Evolutionary conservation across 352 stramenopile species (phyloP).

Genomic region (Globisporangium splendens): DNA sequence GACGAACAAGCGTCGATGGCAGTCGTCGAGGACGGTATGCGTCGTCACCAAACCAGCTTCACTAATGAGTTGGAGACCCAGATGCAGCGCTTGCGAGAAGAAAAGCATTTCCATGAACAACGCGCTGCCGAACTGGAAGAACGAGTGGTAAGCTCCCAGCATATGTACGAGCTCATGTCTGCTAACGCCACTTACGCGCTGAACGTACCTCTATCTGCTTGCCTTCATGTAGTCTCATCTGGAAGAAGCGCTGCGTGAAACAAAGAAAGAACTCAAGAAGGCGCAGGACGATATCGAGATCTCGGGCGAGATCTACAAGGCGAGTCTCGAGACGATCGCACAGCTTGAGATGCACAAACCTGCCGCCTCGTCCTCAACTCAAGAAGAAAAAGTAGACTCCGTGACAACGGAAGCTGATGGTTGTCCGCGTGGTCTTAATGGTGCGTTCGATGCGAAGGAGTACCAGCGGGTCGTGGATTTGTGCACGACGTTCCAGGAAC

Average conservation of each 20-base stretch:
- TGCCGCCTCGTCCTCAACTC: conserved; percentile 3
- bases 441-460: conserved; percentile 20
- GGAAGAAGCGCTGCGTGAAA: conserved; percentile 24
- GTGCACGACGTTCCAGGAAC: conserved; percentile 67
- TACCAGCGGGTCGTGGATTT: conserved; percentile 41
- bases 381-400: not conserved
- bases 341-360: conserved; percentile 25
- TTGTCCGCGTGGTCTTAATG: not conserved
- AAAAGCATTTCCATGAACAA: conserved; percentile 13
- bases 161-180: too few species aligned
- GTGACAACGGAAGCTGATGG: too few species aligned
- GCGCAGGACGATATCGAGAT: conserved; percentile 40
- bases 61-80: not conserved
- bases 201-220: too few species aligned
- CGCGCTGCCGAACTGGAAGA: not conserved
- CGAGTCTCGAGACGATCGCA: conserved; percentile 58
- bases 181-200: too few species aligned
- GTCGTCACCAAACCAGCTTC: too few species aligned
- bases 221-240: conserved; percentile 19
- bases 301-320: conserved; percentile 58
- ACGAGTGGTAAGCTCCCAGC: not conserved
- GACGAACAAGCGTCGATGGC: not conserved
- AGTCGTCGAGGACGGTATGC: too few species aligned
- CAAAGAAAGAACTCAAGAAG: conserved; percentile 35
- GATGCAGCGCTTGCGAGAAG: conserved; percentile 17